Conservation (phyloP, 257 asterid species). For the Paulownia fortunei region DNA sequence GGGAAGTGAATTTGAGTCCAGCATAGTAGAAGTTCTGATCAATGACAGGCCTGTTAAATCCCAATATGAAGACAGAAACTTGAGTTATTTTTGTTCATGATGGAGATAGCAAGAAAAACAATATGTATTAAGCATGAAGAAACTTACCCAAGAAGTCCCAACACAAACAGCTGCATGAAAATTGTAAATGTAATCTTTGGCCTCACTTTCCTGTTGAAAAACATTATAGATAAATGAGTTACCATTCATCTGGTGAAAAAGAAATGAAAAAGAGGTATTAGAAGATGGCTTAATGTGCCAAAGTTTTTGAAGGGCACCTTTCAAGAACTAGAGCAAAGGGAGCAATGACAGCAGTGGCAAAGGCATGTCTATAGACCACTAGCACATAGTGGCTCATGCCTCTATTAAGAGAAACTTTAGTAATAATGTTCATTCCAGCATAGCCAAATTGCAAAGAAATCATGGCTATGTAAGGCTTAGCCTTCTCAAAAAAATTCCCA, state of each 20-base stretch:
- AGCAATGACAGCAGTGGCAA: conserved; percentile 84
- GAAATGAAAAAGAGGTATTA: no score
- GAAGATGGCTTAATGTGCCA: no score
- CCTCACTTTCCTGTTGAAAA: conserved; percentile 66
- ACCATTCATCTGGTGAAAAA: background rate
- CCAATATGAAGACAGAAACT: background rate
- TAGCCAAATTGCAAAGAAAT: conserved; percentile 76
- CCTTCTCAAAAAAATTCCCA: conserved; percentile 46
- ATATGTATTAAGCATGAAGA: background rate
- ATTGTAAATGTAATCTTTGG: conserved; percentile 82
- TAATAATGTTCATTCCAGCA: conserved; percentile 85
- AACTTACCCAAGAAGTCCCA: conserved; percentile 91
- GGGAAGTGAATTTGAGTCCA: conserved; percentile 78
- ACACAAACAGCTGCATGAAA: conserved; percentile 77
- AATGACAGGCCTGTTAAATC: conserved; percentile 73
- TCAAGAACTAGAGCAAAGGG: conserved; percentile 86
- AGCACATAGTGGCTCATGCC: conserved; percentile 93
- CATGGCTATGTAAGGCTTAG: conserved; percentile 86
- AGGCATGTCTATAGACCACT: conserved; percentile 86
- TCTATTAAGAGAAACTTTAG: conserved; percentile 80
- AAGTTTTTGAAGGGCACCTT: conserved; percentile 46
- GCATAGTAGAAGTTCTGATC: conserved; percentile 90
- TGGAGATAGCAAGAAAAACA: background rate
- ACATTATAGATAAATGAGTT: background rate
- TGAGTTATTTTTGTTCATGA: background rate